phyloP scores from a whole-genome alignment of 192 early-diverging fungal species.

The Fimicolochytrium jonesii region DNA sequence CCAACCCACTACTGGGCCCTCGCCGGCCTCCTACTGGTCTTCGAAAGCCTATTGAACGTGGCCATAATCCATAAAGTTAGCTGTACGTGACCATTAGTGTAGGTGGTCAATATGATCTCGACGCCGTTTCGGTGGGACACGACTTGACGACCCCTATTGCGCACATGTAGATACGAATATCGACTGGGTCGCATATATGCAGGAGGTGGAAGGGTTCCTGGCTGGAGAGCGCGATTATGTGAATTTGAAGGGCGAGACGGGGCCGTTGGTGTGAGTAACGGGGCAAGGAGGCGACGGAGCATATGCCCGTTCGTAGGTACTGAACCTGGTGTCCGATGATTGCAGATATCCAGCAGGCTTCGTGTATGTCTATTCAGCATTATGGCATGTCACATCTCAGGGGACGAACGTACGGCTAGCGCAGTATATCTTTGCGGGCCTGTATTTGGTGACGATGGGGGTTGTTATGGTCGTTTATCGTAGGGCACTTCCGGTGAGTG shows the following conservation, averaged over 20 bases:
- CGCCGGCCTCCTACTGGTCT: conserved; percentile 37
- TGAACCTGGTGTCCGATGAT: no score
- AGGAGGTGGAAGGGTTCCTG: conserved; percentile 75
- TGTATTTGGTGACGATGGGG: conserved; percentile 66
- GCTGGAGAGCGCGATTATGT: conserved; percentile 80
- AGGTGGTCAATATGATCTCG: no score
- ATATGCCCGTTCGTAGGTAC: no score
- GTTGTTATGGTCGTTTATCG: conserved; percentile 69
- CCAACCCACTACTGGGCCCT: conserved; percentile 39
- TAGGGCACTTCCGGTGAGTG: conserved; percentile 30
- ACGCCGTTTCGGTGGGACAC: no score
- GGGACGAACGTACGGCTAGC: conserved; percentile 68
- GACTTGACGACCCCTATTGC: no score
- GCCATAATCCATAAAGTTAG: conserved; percentile 57
- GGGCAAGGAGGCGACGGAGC: no score
- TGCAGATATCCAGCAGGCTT: conserved; percentile 87
- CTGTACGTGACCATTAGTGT: no score
- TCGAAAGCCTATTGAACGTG: conserved; percentile 47
- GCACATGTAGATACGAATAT: conserved; percentile 78
- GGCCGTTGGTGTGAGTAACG: conserved; percentile 75
- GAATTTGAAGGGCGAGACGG: conserved; percentile 80
- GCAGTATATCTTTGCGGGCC: conserved; percentile 77
- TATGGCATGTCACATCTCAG: conserved; percentile 63
- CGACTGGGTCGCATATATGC: conserved; percentile 96
- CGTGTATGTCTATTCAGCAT: conserved; percentile 74